phyloP scores from a whole-genome alignment of 257 asterid species.

The Petunia secreta region DNA sequence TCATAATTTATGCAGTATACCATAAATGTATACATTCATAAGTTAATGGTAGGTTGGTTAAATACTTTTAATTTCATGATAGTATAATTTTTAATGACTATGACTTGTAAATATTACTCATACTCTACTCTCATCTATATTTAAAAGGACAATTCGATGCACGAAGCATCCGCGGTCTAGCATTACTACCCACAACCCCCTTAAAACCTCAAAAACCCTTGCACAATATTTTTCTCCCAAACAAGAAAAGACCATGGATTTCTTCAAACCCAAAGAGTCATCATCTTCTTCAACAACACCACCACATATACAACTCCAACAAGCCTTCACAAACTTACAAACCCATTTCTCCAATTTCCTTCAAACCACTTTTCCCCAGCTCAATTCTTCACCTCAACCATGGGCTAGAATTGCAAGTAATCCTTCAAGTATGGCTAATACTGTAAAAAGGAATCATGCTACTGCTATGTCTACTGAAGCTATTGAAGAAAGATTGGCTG shows the following conservation, averaged over 20 bases:
- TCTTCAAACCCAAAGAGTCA: constrained; percentile 50
- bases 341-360: constrained; percentile 59
- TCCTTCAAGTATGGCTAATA: neutral
- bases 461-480: constrained; percentile 48
- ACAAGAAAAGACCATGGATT: constrained; percentile 42
- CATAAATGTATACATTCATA: too few relatives aligned
- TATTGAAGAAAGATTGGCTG: constrained; percentile 80
- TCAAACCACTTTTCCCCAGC: constrained; percentile 35
- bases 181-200: too few relatives aligned
- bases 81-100: too few relatives aligned
- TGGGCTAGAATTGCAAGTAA: constrained; percentile 34
- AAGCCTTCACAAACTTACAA: constrained; percentile 65
- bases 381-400: constrained; percentile 29
- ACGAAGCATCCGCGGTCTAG: too few relatives aligned
- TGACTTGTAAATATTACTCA: too few relatives aligned
- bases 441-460: constrained; percentile 21
- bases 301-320: constrained; percentile 55
- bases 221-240: neutral
- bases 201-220: constrained; percentile 12
- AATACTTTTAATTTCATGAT: too few relatives aligned
- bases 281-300: constrained; percentile 40
- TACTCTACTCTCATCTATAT: too few relatives aligned
- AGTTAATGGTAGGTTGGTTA: too few relatives aligned
- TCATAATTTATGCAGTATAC: too few relatives aligned
- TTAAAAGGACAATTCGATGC: too few relatives aligned